Conservation (phyloP, 164 flowering plant genomes). For the Houttuynia cordata region DNA sequence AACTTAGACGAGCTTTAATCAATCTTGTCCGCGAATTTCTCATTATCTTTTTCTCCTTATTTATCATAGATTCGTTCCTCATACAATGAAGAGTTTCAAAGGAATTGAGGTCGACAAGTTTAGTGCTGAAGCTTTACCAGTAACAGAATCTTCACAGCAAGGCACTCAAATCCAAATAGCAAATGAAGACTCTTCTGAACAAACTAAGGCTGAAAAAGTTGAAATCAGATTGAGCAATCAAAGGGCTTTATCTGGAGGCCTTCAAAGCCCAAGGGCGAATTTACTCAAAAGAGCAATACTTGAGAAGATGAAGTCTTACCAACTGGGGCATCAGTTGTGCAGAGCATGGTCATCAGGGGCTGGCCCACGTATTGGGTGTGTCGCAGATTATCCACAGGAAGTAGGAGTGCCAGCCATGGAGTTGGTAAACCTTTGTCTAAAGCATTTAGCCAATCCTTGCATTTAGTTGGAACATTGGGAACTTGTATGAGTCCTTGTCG, state of each 20-base stretch:
- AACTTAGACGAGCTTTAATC: no score
- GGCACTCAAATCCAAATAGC: conserved; percentile 10
- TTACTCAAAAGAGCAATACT: conserved; percentile 50
- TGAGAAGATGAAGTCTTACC: conserved; percentile 63
- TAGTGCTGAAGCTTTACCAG: not conserved
- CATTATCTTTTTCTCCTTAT: not conserved
- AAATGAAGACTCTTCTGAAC: conserved; percentile 6
- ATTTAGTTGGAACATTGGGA: no score
- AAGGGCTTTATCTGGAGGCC: conserved; percentile 79
- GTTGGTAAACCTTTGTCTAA: conserved; percentile 57
- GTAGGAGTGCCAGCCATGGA: conserved; percentile 63
- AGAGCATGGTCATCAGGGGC: conserved; percentile 73
- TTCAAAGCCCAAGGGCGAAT: conserved; percentile 53
- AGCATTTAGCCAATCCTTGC: conserved; percentile 23
- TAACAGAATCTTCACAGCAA: conserved; percentile 7
- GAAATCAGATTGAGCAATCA: conserved; percentile 14
- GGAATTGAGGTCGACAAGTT: not conserved
- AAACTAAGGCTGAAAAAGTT: not conserved
- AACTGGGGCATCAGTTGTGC: conserved; percentile 58
- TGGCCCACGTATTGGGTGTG: conserved; percentile 84
- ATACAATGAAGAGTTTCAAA: conserved; percentile 43
- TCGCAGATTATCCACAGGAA: conserved; percentile 73
- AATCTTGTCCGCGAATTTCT: no score
- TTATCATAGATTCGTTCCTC: conserved; percentile 32
- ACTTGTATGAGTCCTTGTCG: no score